Evolutionary conservation across 2,329 filamentous ascomycete species (phyloP), one percentile per base, ranked within the genome.

Genomic region (Cercospora sojina): DNA sequence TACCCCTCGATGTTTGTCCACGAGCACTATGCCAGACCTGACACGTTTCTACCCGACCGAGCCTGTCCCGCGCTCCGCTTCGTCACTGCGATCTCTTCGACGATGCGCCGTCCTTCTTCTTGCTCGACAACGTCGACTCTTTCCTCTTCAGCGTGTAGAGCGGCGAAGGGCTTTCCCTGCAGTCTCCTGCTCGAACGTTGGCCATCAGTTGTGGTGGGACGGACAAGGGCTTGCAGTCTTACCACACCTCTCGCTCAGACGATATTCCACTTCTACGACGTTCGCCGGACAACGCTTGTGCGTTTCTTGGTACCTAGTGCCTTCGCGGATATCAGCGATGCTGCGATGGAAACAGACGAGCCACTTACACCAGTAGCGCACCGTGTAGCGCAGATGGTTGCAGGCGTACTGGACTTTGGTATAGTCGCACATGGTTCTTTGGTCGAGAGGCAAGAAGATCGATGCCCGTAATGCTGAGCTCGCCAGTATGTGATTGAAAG

Each of bases 341-440:
- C 13, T 43, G 25, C 18, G 47, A 27, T 2, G 31, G 16, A 20
- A 32, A 20, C 32, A 41, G 23, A 25, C 31, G 27, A 20, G 9
- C n/a, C 13, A 68, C 64, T 80, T 73, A 78, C 85, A 87, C 85
- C 85, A 87, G 18, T 83, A 83, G 69, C 83, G 80, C 55, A 87
- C 85, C 8, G 83, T 83, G 71, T 83, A 86, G 35, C 85, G 81
- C 65, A 84, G 77, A 75, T 87, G 85, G 59, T 80, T 80, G 76
- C 85, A 87, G 47, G 80, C 79, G 74, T 85, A 87, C 67, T 86
- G 83, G 63, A 87, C 85, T 76, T 86, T 83, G 23, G 82, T 86
- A 71, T 87, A 87, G 74, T 87, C 84, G 75, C 85, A 87, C 85
- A 87, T 87, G 59, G 62, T 77, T 68, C 25, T 58, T 23, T 32